phyloP scores from a whole-genome alignment of 176 grass and related monocot species.

The Saccharum spontaneum region DNA sequence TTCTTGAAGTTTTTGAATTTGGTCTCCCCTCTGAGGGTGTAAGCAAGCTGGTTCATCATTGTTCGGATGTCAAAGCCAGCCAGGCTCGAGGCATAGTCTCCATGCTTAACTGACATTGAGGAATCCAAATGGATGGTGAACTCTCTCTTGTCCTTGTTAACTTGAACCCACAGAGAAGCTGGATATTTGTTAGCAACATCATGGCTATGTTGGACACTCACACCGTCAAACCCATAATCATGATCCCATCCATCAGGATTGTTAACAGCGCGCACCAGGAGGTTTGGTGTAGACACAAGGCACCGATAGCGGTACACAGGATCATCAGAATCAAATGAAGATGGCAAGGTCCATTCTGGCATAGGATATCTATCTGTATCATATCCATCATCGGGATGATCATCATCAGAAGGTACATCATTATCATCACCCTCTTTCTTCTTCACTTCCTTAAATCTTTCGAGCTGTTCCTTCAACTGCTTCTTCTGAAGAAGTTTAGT shows the following conservation, averaged over 20 bases:
- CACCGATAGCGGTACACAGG: slow-evolving; percentile 68
- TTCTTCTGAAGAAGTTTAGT: slow-evolving; percentile 84
- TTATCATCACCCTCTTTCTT: slow-evolving; percentile 27
- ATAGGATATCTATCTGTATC: slow-evolving; percentile 48
- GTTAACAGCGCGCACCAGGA: slow-evolving; percentile 61
- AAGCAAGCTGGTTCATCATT: slow-evolving; percentile 57
- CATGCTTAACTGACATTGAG: slow-evolving; percentile 74
- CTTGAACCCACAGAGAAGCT: slow-evolving; percentile 60
- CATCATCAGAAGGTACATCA: slow-evolving; percentile 38
- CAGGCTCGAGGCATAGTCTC: slow-evolving; percentile 62
- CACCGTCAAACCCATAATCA: slow-evolving; percentile 84
- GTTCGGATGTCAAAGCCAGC: slow-evolving; percentile 77
- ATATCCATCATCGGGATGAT: slow-evolving; percentile 45
- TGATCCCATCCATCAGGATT: slow-evolving; percentile 91
- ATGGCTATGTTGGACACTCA: slow-evolving; percentile 63
- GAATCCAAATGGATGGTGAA: slow-evolving; percentile 83
- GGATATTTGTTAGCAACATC: slow-evolving; percentile 53
- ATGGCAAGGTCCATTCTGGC: slow-evolving; percentile 79
- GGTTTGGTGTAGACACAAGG: slow-evolving; percentile 56
- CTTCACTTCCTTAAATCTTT: slow-evolving; percentile 64
- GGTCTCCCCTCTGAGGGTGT: slow-evolving; percentile 73
- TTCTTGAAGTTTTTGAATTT: slow-evolving; percentile 70
- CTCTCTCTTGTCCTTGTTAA: slow-evolving; percentile 92
- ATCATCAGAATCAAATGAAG: slow-evolving; percentile 88
- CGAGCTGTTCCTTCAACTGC: slow-evolving; percentile 67